Conservation (phyloP, 2,329 filamentous ascomycete genomes). For the Berkeleyomyces rouxiae region DNA sequence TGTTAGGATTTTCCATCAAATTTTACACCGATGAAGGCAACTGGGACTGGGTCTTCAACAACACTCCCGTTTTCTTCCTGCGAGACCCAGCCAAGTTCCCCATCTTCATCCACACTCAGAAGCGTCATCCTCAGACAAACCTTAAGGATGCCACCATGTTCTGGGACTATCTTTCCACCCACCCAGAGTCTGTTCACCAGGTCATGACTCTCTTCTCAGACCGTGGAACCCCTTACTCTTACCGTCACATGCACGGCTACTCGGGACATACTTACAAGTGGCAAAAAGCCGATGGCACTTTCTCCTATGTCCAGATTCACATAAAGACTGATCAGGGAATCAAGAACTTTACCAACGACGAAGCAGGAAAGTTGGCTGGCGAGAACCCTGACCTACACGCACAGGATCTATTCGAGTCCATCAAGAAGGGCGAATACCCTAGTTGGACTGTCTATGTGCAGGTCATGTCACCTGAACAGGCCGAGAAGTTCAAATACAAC, state of each 20-base stretch:
- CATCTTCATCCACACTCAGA: slow-evolving; percentile 61
- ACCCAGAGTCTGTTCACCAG: slow-evolving; percentile 47
- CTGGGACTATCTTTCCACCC: slow-evolving; percentile 31
- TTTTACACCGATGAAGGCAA: slow-evolving; percentile 55
- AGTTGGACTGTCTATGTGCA: slow-evolving; percentile 50
- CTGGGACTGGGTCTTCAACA: slow-evolving; percentile 61
- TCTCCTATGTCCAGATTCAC: slow-evolving; percentile 50
- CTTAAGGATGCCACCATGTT: slow-evolving; percentile 51
- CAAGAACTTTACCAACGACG: slow-evolving; percentile 41
- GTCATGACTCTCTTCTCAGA: slow-evolving; percentile 51
- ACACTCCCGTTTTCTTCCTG: slow-evolving; percentile 63
- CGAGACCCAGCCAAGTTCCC: slow-evolving; percentile 61
- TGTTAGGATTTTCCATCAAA: slow-evolving; percentile 46
- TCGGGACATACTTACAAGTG: slow-evolving; percentile 52
- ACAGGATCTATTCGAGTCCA: slow-evolving; percentile 47
- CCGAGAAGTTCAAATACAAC: slow-evolving; percentile 43
- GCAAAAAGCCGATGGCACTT: slow-evolving; percentile 46
- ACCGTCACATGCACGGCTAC: slow-evolving; percentile 52
- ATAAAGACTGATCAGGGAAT: slow-evolving; percentile 45
- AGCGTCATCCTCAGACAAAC: slow-evolving; percentile 56
- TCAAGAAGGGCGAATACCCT: slow-evolving; percentile 42
- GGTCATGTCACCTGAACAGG: slow-evolving; percentile 43
- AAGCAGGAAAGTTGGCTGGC: slow-evolving; percentile 35
- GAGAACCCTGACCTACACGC: slow-evolving; percentile 46
- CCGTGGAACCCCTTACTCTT: slow-evolving; percentile 47